Percentiles rank a stretch among this genome's conserved stretches.
These are phyloP conservation scores for Neurospora sp. DNA, from an alignment of 495 filamentous ascomycete genomes.

Conservation along the genomic window DNA sequence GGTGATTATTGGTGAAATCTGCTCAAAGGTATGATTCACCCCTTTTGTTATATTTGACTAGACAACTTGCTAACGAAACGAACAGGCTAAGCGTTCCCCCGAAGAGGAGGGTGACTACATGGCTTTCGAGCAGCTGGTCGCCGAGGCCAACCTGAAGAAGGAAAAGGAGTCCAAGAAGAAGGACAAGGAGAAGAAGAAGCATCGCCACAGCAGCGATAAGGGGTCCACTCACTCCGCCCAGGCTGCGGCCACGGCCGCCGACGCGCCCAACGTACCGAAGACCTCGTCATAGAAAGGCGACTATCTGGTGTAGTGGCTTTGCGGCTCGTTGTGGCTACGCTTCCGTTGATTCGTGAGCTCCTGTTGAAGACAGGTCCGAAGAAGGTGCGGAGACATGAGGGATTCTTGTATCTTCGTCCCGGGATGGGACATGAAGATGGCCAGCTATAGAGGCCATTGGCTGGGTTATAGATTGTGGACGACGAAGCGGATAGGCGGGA, in stretches of 20 bases:
- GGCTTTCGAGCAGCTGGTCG: slow-evolving; percentile 96
- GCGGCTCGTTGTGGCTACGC: background rate
- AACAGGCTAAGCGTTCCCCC: slow-evolving; percentile 75
- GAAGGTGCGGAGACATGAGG: background rate
- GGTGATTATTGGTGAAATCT: slow-evolving; percentile 79
- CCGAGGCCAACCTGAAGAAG: slow-evolving; percentile 91
- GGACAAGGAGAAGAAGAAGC: slow-evolving; percentile 49
- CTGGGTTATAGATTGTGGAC: background rate
- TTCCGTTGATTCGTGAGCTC: background rate
- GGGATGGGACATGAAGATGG: background rate
- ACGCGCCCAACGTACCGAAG: slow-evolving; percentile 37
- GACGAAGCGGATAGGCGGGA: background rate
- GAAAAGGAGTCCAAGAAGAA: slow-evolving; percentile 68
- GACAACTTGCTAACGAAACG: slow-evolving; percentile 8
- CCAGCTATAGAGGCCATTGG: background rate
- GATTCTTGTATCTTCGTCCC: background rate
- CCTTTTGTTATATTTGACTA: background rate
- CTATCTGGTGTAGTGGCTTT: background rate
- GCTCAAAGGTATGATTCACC: slow-evolving; percentile 55
- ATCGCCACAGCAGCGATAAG: slow-evolving; percentile 7
- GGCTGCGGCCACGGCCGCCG: slow-evolving; percentile 27
- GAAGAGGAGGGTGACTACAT: slow-evolving; percentile 98
- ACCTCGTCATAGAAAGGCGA: background rate
- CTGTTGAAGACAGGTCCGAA: background rate
- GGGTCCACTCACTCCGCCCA: slow-evolving; percentile 7